phyloP scores from a whole-genome alignment of 495 filamentous ascomycete genomes.

The Chaetomidium leptoderma region DNA sequence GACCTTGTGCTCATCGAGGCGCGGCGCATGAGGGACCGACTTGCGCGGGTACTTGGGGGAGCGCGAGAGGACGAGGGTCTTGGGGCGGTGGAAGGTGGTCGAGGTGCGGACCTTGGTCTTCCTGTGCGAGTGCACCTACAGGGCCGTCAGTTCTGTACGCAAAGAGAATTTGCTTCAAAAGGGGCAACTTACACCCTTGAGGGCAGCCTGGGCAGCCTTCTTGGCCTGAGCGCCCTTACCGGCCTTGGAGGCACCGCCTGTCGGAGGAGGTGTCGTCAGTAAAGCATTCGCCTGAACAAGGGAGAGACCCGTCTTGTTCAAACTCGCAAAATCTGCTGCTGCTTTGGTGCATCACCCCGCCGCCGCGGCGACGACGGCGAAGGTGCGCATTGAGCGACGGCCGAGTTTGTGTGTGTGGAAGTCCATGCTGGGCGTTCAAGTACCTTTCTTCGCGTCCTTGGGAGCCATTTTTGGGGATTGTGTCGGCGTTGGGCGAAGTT shows the following conservation, averaged over 20 bases:
- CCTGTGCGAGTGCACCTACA: conserved; percentile 73
- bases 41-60: conserved; percentile 95
- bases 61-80: conserved; percentile 87
- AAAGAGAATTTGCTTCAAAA: background rate
- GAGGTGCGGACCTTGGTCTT: conserved; percentile 83
- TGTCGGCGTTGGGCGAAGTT: conserved; percentile 38
- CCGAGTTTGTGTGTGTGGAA: conserved; percentile 30
- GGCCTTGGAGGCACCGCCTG: conserved; percentile 56
- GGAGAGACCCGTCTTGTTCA: conserved; percentile 34
- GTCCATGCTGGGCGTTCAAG: conserved; percentile 28
- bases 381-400: conserved; percentile 35
- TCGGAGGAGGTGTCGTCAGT: conserved; percentile 29
- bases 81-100: conserved; percentile 96
- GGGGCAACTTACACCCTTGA: conserved; percentile 72
- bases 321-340: conserved; percentile 61
- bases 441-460: conserved; percentile 69
- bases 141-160: conserved; percentile 13
- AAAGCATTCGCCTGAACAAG: conserved; percentile 41
- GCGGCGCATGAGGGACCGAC: conserved; percentile 81
- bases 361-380: conserved; percentile 25
- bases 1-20: conserved; percentile 89
- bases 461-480: conserved; percentile 66
- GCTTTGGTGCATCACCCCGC: conserved; percentile 46
- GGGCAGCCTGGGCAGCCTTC: conserved; percentile 87
- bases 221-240: conserved; percentile 72